A percentile compares a stretch with the other conserved stretches of the same genome.
Evolutionary conservation across 1,139 yeast genomes (phyloP).

Genomic region (Candida glucosophila): DNA sequence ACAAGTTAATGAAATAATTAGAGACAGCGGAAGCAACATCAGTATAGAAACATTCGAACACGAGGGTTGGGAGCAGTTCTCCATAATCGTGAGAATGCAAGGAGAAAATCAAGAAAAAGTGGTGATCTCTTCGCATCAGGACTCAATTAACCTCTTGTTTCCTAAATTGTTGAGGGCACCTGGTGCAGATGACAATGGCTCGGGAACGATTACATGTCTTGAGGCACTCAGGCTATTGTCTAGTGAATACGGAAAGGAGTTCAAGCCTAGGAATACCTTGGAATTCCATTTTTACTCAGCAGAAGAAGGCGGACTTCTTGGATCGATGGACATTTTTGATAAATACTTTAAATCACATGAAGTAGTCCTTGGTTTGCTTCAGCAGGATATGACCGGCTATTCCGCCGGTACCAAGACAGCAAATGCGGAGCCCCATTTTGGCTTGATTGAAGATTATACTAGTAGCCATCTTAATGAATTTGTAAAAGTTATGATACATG

Average conservation of each 20-base stretch:
- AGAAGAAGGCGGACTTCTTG: conserved; percentile 88
- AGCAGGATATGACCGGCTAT: conserved; percentile 95
- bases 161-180: conserved; percentile 75
- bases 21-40: conserved; percentile 14
- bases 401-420: conserved; percentile 45
- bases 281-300: conserved; percentile 95
- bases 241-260: conserved; percentile 23
- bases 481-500: conserved; percentile 49
- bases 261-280: conserved; percentile 60
- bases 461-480: conserved; percentile 52
- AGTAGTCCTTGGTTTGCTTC: conserved; percentile 73
- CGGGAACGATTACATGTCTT: conserved; percentile 73
- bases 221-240: conserved; percentile 65
- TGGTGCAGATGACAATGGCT: conserved; percentile 94
- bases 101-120: conserved; percentile 36
- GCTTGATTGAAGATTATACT: conserved; percentile 72
- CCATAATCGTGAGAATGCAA: conserved; percentile 33
- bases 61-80: conserved; percentile 37
- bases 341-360: conserved; percentile 38
- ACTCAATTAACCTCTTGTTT: conserved; percentile 66
- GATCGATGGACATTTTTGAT: conserved; percentile 72
- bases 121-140: conserved; percentile 86
- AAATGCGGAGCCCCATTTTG: conserved; percentile 65
- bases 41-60: conserved; percentile 24
- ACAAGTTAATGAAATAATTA: conserved; percentile 34